These are phyloP conservation scores for Capsicum rhomboideum DNA, from an alignment of 257 asterid genomes.

Conservation along the genomic window DNA sequence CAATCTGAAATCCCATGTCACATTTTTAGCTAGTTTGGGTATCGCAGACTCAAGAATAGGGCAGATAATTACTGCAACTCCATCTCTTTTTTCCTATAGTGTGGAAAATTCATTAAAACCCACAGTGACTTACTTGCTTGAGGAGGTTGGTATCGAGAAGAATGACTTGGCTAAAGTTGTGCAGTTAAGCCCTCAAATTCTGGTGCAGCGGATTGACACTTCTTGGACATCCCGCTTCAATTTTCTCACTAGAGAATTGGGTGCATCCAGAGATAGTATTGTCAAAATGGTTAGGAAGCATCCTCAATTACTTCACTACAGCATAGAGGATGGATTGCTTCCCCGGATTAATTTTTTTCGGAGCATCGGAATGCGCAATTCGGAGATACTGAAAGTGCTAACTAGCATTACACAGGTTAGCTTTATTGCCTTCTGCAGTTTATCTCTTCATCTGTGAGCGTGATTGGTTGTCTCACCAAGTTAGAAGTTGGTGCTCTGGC, in stretches of 20 bases:
- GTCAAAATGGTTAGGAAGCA: slow-evolving; percentile 95
- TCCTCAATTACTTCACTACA: slow-evolving; percentile 93
- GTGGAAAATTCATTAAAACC: slow-evolving; percentile 86
- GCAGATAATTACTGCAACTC: slow-evolving; percentile 72
- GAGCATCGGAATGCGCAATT: slow-evolving; percentile 69
- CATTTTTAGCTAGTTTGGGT: slow-evolving; percentile 62
- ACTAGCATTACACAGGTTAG: slow-evolving; percentile 90
- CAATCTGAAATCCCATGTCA: slow-evolving; percentile 81
- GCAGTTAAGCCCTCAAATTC: slow-evolving; percentile 94
- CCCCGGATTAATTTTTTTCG: slow-evolving; percentile 77
- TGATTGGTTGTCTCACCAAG: slow-evolving; percentile 4
- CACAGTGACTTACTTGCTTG: slow-evolving; percentile 71
- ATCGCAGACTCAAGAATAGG: slow-evolving; percentile 87
- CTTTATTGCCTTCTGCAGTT: slow-evolving; percentile 6
- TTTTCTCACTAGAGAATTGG: slow-evolving; percentile 74
- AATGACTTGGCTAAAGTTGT: slow-evolving; percentile 75
- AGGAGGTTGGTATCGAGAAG: slow-evolving; percentile 78
- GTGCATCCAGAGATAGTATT: slow-evolving; percentile 73
- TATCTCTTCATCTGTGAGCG: neutral
- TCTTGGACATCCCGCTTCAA: slow-evolving; percentile 71
- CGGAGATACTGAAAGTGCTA: slow-evolving; percentile 69
- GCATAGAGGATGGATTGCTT: slow-evolving; percentile 80
- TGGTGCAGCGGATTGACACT: slow-evolving; percentile 84
- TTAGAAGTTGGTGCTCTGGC: neutral
- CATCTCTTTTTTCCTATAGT: slow-evolving; percentile 86